These are phyloP conservation scores for Marchantia polymorpha DNA, from an alignment of 225 moss, liverwort and hornwort genomes.

Conservation along the genomic window DNA sequence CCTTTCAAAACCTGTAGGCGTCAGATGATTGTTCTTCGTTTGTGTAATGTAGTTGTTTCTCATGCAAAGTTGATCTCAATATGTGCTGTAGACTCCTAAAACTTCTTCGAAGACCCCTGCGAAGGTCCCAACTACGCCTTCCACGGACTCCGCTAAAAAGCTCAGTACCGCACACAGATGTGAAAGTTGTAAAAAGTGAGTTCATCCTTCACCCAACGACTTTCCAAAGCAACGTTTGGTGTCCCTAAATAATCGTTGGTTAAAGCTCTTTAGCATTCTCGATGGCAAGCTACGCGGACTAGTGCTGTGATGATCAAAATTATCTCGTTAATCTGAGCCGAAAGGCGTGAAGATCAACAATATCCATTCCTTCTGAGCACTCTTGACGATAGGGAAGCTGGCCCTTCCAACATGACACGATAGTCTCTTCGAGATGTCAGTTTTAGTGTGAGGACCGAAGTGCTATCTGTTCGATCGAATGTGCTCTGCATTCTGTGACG, in stretches of 20 bases:
- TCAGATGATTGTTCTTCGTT: not conserved
- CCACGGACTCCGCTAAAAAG: slow-evolving; percentile 36
- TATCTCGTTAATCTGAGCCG: slow-evolving; percentile 42
- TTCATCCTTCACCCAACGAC: not conserved
- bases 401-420: too few relatives aligned
- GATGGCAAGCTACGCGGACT: not conserved
- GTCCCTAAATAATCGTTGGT: too few relatives aligned
- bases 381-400: not conserved
- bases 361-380: slow-evolving; percentile 38
- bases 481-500: not conserved
- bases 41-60: not conserved
- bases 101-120: slow-evolving; percentile 19
- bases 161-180: slow-evolving; percentile 34
- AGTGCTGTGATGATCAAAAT: slow-evolving; percentile 31
- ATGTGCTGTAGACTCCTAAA: slow-evolving; percentile 40
- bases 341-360: slow-evolving; percentile 21
- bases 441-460: too few relatives aligned
- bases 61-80: not conserved
- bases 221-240: too few relatives aligned
- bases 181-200: slow-evolving; percentile 44
- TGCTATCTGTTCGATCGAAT: too few relatives aligned
- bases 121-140: slow-evolving; percentile 7
- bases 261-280: too few relatives aligned
- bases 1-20: not conserved
- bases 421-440: too few relatives aligned